Base-by-base conservation (phyloP, 805 yeast species). In the Lipomyces orientalis region DNA sequence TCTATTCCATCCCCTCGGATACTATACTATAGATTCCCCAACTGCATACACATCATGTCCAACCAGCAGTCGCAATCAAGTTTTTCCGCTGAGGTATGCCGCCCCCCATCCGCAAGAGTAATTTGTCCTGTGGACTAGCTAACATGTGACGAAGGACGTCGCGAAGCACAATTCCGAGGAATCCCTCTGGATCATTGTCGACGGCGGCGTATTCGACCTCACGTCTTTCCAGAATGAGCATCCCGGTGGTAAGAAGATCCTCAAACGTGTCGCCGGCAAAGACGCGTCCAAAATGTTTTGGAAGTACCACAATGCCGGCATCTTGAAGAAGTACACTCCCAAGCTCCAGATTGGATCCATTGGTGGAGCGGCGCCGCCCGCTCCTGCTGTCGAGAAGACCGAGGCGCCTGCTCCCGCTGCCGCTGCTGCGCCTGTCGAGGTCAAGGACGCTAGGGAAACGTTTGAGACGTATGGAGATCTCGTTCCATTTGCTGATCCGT, bases 111-210 rank as follows among this genome's bases (percentile, higher is more conserved):
- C 16, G 12, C 10, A 49, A 8, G 14, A 14, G 29, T 49, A 7
- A 49, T 14, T 22, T 14, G 54, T 49, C 29, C 54, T 14, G 33
- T 16, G n/a, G 14, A 39, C 34, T n/a, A n/a, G 16, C 29, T 25
- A 16, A 34, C 37, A 54, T 51, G 25, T 35, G 9, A 22, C 76
- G 54, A 79, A 72, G 60, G 91, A 93, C 77, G 87, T 93, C 62
- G 84, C 88, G 39, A 76, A 83, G 73, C 98, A 93, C 83, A 87
- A 86, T 77, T 81, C 86, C n/a, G 85, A 88, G 54, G 90, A 88
- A 19, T 92, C 90, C 73, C 80, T 91, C 55, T 94, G 97, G 97
- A 87, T 94, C 83, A 84, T 91, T 64, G 83, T 91, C 68, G 88
- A 91, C 73, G 91, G 89, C 66, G 88, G 88, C 73, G 75, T 94